These are phyloP conservation scores for Schwanniomyces polymorphus DNA, from an alignment of 805 yeast genomes.

Conservation along the genomic window DNA sequence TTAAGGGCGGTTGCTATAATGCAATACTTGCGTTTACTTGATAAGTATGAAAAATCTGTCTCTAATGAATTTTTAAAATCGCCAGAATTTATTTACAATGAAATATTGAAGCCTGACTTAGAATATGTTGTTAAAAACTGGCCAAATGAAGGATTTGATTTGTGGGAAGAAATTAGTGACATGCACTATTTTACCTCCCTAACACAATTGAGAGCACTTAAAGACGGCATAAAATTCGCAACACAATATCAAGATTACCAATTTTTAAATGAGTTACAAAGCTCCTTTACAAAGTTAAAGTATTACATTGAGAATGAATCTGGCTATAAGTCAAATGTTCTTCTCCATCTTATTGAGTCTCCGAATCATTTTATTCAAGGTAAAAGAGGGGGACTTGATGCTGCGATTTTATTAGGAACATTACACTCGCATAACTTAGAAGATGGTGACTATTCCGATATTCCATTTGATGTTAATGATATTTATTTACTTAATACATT, in stretches of 20 bases:
- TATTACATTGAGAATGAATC: constrained; percentile 38
- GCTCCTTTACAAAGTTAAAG: constrained; percentile 33
- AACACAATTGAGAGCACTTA: constrained; percentile 70
- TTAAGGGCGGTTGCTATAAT: constrained; percentile 67
- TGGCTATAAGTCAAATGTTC: constrained; percentile 32
- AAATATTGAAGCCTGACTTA: constrained; percentile 69
- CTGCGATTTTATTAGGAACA: constrained; percentile 64
- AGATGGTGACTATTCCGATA: constrained; percentile 29
- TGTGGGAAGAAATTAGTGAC: constrained; percentile 88
- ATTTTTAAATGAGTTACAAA: constrained; percentile 27
- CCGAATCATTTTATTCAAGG: constrained; percentile 46
- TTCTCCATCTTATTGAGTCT: constrained; percentile 67
- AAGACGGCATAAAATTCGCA: constrained; percentile 50
- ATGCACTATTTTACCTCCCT: constrained; percentile 77
- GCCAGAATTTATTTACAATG: constrained; percentile 43
- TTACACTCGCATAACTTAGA: constrained; percentile 49
- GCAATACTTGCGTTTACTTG: constrained; percentile 50
- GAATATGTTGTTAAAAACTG: constrained; percentile 62
- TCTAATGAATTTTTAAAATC: constrained; percentile 22
- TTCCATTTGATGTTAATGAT: constrained; percentile 67
- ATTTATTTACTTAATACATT: constrained; percentile 62
- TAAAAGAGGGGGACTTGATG: constrained; percentile 71
- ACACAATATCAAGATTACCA: constrained; percentile 16
- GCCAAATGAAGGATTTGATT: constrained; percentile 70
- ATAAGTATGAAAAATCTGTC: constrained; percentile 23